Evolutionary conservation across 2,329 filamentous ascomycete species (phyloP), one percentile per base, ranked within the genome.

Genomic region (Cytospora piceae): DNA sequence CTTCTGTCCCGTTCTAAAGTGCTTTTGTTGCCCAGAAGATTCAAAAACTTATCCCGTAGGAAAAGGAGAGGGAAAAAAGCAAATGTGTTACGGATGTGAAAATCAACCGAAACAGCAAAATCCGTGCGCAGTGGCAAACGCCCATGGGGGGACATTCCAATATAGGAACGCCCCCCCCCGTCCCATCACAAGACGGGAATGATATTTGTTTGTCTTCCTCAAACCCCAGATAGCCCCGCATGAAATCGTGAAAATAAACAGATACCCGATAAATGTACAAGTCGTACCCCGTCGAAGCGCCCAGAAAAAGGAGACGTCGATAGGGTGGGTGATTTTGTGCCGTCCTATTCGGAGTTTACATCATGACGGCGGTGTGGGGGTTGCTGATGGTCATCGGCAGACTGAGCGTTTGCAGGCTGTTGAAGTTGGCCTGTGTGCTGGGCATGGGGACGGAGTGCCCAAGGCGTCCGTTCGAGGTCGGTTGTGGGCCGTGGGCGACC

Each of bases 311-410:
- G 42, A 22, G 39, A 46, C 42, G 53, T 63, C 37, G 22, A 31
- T 39, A 15, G 34, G 34, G 34, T 37, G 46, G 61, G 53, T 46
- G 11, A 51, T n/a, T 15, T 29, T 15, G 8, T 42, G 56, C 62
- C 57, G 34, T 39, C 17, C 20, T 20, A 58, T 14, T 63, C 61
- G 52, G 39, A 37, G 49, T 71, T 71, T 72, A 77, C 75, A 77
- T 77, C 68, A 72, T 72, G 64, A 74, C 74, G 60, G 67, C 67
- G 42, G 67, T 54, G 64, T 79, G 74, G 56, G 85, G 83, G 62
- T 85, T 82, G 77, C 84, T 87, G 71, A 87, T 85, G 17, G 84
- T 84, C 85, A 88, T 87, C 22, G 85, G 85, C 85, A 88, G 87
- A 77, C 85, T 86, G 62, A 88, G 79, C 54, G 84, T 86, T 73